phyloP scores from a whole-genome alignment of 768 basidiomycete genomes.

The Rhizopogon vesiculosus region DNA sequence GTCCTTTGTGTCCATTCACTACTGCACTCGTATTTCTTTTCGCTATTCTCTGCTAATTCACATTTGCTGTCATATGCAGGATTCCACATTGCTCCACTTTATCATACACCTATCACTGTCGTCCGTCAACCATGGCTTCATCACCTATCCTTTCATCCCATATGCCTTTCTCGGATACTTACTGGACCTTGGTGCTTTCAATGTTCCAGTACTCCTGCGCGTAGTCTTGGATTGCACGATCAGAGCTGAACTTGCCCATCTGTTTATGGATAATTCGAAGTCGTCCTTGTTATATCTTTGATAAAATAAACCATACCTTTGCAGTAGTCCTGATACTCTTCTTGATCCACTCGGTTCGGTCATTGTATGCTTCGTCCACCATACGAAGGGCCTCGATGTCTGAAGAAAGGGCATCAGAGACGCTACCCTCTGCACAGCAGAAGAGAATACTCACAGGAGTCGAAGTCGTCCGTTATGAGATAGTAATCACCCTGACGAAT shows the following conservation, averaged over 20 bases:
- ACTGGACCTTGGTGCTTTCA: constrained; percentile 40
- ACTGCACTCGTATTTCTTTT: constrained; percentile 6
- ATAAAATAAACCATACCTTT: constrained; percentile 38
- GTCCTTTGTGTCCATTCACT: constrained; percentile 4
- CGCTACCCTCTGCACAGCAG: not conserved
- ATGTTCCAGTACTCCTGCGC: constrained; percentile 87
- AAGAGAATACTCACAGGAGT: constrained; percentile 59
- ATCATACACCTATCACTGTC: constrained; percentile 3
- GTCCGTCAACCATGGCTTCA: not conserved
- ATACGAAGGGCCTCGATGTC: constrained; percentile 79
- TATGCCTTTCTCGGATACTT: not conserved
- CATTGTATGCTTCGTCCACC: constrained; percentile 85
- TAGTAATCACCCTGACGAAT: constrained; percentile 75
- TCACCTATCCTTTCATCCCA: not conserved
- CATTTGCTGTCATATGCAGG: constrained; percentile 10
- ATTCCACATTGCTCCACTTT: constrained; percentile 4
- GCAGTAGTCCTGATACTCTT: constrained; percentile 84
- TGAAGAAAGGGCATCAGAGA: constrained; percentile 18
- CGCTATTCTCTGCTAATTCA: constrained; percentile 5
- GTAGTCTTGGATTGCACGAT: constrained; percentile 89
- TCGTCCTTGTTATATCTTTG: not conserved
- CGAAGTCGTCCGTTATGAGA: constrained; percentile 89
- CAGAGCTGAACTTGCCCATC: constrained; percentile 98
- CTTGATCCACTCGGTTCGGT: constrained; percentile 86
- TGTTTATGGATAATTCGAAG: constrained; percentile 19